These are phyloP conservation scores for Glonium stellatum DNA, from an alignment of 495 filamentous ascomycete species.

Conservation along the genomic window DNA sequence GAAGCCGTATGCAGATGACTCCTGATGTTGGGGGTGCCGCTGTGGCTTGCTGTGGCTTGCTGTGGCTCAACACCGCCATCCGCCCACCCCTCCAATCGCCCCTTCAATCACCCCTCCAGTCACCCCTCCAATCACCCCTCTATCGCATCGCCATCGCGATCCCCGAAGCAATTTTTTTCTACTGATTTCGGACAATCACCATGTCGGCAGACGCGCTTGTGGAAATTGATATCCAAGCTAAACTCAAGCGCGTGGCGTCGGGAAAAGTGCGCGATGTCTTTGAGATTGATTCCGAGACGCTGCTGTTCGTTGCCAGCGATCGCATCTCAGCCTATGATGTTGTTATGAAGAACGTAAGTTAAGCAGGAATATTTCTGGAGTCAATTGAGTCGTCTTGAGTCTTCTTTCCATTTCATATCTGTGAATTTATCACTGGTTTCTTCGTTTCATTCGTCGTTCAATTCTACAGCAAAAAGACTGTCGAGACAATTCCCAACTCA, in stretches of 20 bases:
- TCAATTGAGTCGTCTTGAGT: neutral
- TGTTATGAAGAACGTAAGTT: conserved; percentile 69
- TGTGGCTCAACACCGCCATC: too few species aligned
- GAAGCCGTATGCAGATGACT: too few species aligned
- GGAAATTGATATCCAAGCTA: conserved; percentile 47
- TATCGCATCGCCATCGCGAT: too few species aligned
- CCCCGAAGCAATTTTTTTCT: too few species aligned
- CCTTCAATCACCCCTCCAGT: too few species aligned
- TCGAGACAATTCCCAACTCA: neutral
- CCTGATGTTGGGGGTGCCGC: too few species aligned
- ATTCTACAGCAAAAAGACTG: neutral
- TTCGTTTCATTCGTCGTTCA: too few species aligned
- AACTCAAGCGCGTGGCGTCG: conserved; percentile 50
- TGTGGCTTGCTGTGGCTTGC: too few species aligned
- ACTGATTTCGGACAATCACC: neutral
- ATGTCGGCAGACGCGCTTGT: conserved; percentile 45
- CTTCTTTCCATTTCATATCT: neutral
- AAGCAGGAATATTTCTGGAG: neutral
- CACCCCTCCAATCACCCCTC: too few species aligned
- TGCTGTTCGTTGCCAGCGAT: conserved; percentile 86
- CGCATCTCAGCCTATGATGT: conserved; percentile 95
- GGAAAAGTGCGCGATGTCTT: conserved; percentile 86
- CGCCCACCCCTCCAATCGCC: too few species aligned
- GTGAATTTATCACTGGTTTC: neutral
- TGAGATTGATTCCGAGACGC: conserved; percentile 60